phyloP scores from a whole-genome alignment of 768 basidiomycete species.

The Boletellus ananas region DNA sequence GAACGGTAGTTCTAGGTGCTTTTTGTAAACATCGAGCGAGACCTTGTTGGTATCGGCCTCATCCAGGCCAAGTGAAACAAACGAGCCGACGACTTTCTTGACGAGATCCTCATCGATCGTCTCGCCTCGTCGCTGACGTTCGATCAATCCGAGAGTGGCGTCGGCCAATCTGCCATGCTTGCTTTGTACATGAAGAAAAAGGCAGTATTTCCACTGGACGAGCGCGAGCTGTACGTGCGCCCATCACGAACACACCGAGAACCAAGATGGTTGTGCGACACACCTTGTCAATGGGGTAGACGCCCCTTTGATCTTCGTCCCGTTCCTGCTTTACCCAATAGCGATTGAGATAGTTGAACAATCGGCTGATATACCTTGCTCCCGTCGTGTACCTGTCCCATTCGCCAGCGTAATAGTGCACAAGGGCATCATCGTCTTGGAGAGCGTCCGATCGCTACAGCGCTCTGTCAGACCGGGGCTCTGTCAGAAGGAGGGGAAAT shows the following conservation, averaged over 20 bases:
- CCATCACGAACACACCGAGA: not conserved
- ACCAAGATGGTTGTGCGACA: slow-evolving; percentile 24
- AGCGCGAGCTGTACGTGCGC: slow-evolving; percentile 68
- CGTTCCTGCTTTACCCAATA: slow-evolving; percentile 99
- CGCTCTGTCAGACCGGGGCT: slow-evolving; percentile 12
- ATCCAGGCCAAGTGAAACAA: slow-evolving; percentile 92
- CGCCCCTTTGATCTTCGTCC: slow-evolving; percentile 92
- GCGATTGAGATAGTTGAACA: slow-evolving; percentile 97
- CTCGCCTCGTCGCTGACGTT: slow-evolving; percentile 91
- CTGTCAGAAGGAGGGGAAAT: slow-evolving; percentile 14
- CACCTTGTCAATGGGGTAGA: slow-evolving; percentile 95
- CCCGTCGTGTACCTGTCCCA: slow-evolving; percentile 98
- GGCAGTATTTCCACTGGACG: slow-evolving; percentile 91
- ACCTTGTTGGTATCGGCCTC: slow-evolving; percentile 89
- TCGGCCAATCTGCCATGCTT: slow-evolving; percentile 78
- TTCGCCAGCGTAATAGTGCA: slow-evolving; percentile 87
- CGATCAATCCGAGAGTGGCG: slow-evolving; percentile 86
- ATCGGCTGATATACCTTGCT: slow-evolving; percentile 93
- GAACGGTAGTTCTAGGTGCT: slow-evolving; percentile 88
- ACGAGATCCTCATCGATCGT: slow-evolving; percentile 88
- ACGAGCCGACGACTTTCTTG: slow-evolving; percentile 92
- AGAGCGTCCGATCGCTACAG: slow-evolving; percentile 70
- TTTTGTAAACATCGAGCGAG: slow-evolving; percentile 89
- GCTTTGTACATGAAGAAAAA: slow-evolving; percentile 85
- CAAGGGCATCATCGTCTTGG: slow-evolving; percentile 83